A percentile compares a stretch with the other conserved stretches of the same genome.
phyloP scores from a whole-genome alignment of 148 eudicot genomes.

The Rhododendron vialii region DNA sequence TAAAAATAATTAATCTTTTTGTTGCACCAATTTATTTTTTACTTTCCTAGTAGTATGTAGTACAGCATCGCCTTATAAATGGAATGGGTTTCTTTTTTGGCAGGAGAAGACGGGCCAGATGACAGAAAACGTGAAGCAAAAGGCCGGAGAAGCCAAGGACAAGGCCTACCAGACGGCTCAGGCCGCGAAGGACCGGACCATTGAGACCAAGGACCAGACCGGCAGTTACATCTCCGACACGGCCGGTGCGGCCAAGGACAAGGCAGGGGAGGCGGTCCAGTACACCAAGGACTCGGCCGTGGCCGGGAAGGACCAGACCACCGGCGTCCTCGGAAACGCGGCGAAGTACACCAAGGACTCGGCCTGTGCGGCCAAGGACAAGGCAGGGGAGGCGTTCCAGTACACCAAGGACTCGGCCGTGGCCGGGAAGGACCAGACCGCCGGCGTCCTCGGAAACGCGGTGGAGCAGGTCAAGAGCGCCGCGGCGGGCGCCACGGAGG shows the following conservation, averaged over 20 bases:
- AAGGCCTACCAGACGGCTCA: neutral
- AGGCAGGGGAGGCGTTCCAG: neutral
- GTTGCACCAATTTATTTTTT: no score
- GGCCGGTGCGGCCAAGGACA: constrained; percentile 41
- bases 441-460: constrained; percentile 42
- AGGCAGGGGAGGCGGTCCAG: constrained; percentile 17
- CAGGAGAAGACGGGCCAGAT: neutral
- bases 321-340: constrained; percentile 32
- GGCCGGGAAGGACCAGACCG: constrained; percentile 60
- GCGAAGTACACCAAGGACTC: constrained; percentile 15
- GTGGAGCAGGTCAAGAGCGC: constrained; percentile 52
- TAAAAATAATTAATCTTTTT: no score
- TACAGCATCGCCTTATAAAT: neutral
- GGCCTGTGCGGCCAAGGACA: no score
- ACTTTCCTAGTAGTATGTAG: no score
- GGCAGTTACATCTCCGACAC: neutral
- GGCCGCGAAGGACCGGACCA: constrained; percentile 5
- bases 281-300: constrained; percentile 44
- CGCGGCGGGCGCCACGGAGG: constrained; percentile 72
- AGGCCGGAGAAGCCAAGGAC: neutral
- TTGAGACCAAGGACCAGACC: neutral
- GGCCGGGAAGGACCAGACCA: constrained; percentile 60
- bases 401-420: constrained; percentile 34
- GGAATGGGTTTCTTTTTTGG: neutral
- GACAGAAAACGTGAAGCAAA: neutral